Evolutionary conservation across 2,329 filamentous ascomycete genomes (phyloP).

Genomic region (Penicillium sp.): DNA sequence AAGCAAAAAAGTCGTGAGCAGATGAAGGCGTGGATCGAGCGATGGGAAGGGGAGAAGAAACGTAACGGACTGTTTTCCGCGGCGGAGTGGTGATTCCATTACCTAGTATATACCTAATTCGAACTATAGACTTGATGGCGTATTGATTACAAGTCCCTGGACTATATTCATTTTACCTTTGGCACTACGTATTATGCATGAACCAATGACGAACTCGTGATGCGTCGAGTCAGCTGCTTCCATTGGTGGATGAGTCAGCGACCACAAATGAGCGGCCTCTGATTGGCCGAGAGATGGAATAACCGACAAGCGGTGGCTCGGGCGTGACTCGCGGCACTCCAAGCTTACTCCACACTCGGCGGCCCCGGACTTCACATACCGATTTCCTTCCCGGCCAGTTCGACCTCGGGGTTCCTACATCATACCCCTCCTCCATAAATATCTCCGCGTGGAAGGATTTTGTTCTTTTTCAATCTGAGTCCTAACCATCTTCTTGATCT

Average conservation of each 20-base stretch:
- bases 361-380: constrained; percentile 17
- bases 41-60: constrained; percentile 57
- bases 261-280: constrained; percentile 3
- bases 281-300: constrained; percentile 9
- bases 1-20: constrained; percentile 57
- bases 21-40: constrained; percentile 62
- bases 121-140: too few species aligned
- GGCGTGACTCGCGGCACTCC: neutral
- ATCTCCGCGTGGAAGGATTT: constrained; percentile 1
- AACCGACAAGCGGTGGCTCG: constrained; percentile 11
- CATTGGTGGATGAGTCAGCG: too few species aligned
- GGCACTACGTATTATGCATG: too few species aligned
- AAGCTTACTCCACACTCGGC: constrained; percentile 5
- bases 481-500: too few species aligned
- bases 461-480: too few species aligned
- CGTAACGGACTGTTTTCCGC: constrained; percentile 55
- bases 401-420: constrained; percentile 19
- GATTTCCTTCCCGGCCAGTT: constrained; percentile 16
- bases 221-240: too few species aligned
- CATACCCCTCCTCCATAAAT: constrained; percentile 14
- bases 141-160: too few species aligned
- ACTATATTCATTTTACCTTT: too few species aligned
- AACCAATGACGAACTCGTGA: too few species aligned
- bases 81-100: constrained; percentile 30
- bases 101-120: neutral